A percentile compares a stretch with the other conserved stretches of the same genome.
Evolutionary conservation across 257 asterid species (phyloP).

Genomic region (Capsicum baccatum): DNA sequence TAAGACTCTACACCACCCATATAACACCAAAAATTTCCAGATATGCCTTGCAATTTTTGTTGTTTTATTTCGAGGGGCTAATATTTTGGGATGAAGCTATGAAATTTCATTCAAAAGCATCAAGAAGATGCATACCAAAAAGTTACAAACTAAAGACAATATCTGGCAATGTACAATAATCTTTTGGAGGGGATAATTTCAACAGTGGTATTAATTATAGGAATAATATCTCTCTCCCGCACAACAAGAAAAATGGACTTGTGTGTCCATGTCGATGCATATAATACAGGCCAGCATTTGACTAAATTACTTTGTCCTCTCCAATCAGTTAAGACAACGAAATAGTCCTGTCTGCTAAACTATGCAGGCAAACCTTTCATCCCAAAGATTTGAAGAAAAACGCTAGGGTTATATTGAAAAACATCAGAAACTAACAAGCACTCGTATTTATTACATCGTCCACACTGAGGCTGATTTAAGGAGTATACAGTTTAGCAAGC

Average conservation of each 20-base stretch:
- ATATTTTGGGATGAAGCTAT: background rate
- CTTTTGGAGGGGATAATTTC: background rate
- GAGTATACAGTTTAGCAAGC: slow-evolving; percentile 16
- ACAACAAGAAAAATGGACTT: background rate
- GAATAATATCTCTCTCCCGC: background rate
- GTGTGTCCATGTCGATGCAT: background rate
- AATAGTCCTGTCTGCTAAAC: background rate
- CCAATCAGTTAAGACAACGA: background rate
- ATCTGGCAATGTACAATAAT: background rate
- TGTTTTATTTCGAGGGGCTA: background rate
- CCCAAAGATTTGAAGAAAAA: background rate
- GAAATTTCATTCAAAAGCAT: background rate
- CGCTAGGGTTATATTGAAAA: background rate
- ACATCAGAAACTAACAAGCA: background rate
- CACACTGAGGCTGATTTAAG: background rate
- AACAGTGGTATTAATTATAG: background rate
- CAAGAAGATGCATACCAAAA: background rate
- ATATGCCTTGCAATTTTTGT: background rate
- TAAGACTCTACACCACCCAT: slow-evolving; percentile 23
- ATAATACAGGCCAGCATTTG: background rate
- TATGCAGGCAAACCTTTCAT: background rate
- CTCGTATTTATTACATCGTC: background rate
- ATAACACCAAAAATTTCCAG: background rate
- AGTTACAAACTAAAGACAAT: background rate
- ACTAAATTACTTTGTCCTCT: background rate